A percentile compares a stretch with the other conserved stretches of the same genome.
Evolutionary conservation across 2,329 filamentous ascomycete species (phyloP).

Genomic region (Hypoxylon sp.): DNA sequence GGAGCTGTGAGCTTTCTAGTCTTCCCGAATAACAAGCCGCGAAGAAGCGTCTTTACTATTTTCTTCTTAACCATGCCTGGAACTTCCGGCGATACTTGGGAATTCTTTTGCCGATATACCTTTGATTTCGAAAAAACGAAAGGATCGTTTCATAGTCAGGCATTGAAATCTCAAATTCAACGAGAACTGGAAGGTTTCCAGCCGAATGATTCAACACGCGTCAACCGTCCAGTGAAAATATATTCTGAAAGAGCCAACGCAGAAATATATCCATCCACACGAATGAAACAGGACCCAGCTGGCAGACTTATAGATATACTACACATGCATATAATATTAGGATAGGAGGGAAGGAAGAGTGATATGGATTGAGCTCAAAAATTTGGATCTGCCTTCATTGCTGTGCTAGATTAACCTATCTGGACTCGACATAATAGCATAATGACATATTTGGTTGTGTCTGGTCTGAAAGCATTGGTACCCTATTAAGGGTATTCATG

Average conservation of each 20-base stretch:
- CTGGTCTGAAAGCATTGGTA: too few species aligned
- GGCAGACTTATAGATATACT: not conserved
- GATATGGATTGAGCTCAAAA: not conserved
- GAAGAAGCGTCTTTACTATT: not conserved
- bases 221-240: not conserved
- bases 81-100: not conserved
- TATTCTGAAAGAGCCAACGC: not conserved
- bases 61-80: not conserved
- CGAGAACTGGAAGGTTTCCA: too few species aligned
- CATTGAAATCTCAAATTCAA: too few species aligned
- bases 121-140: not conserved
- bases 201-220: too few species aligned
- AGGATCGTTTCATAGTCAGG: too few species aligned
- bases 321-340: not conserved
- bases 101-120: not conserved
- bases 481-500: too few species aligned
- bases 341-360: not conserved
- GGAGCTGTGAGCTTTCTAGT: not conserved
- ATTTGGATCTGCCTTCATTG: too few species aligned
- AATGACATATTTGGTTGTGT: too few species aligned
- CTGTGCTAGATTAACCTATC: too few species aligned
- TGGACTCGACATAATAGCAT: too few species aligned
- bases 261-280: not conserved
- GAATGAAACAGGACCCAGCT: not conserved
- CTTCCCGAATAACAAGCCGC: not conserved